phyloP scores from a whole-genome alignment of 805 yeast species.

The Myxozyma melibiosi region DNA sequence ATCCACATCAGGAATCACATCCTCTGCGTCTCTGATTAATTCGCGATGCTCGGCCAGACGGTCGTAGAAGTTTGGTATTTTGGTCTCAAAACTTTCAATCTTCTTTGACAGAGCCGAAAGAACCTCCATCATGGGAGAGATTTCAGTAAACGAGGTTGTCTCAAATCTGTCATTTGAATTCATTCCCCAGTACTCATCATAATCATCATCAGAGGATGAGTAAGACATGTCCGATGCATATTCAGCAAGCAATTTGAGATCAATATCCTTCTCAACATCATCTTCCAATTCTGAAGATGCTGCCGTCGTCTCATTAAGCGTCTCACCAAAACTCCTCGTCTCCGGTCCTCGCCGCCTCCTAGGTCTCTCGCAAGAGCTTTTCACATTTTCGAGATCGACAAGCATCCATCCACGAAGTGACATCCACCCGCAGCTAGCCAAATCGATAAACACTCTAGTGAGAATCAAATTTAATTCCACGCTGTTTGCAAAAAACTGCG shows the following conservation, averaged over 20 bases:
- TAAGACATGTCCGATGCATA: slow-evolving; percentile 27
- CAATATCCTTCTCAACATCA: not conserved
- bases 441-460: slow-evolving; percentile 36
- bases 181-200: slow-evolving; percentile 31
- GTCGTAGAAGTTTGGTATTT: slow-evolving; percentile 26
- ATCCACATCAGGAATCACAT: slow-evolving; percentile 7
- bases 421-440: slow-evolving; percentile 35
- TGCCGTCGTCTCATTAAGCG: too few relatives aligned
- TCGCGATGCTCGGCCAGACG: slow-evolving; percentile 22
- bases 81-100: slow-evolving; percentile 20
- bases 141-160: slow-evolving; percentile 1
- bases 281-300: not conserved
- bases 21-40: slow-evolving; percentile 22
- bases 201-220: slow-evolving; percentile 13
- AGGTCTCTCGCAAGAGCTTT: slow-evolving; percentile 18
- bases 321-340: too few relatives aligned
- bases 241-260: slow-evolving; percentile 2
- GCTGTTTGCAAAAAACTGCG: slow-evolving; percentile 35
- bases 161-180: slow-evolving; percentile 11
- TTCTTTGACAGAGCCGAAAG: slow-evolving; percentile 9
- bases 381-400: slow-evolving; percentile 24
- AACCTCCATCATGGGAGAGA: slow-evolving; percentile 27
- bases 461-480: slow-evolving; percentile 38
- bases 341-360: too few relatives aligned
- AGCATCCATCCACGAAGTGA: slow-evolving; percentile 36